These are phyloP conservation scores for Colletotrichum sojae DNA, from an alignment of 2,329 filamentous ascomycete genomes.

Conservation along the genomic window DNA sequence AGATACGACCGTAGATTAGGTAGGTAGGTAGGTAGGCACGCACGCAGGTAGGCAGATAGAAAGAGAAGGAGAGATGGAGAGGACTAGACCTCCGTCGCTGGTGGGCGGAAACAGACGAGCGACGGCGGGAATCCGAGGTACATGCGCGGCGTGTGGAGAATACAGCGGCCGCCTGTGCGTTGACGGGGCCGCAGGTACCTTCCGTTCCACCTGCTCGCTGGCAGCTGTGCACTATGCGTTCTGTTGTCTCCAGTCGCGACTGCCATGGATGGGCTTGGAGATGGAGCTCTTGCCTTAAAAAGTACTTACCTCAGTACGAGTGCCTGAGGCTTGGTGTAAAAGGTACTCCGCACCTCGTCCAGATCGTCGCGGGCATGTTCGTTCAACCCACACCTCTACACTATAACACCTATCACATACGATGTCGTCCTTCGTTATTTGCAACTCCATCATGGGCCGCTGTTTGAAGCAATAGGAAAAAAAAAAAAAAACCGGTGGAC, in stretches of 20 bases:
- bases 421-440: not conserved
- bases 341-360: not conserved
- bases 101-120: not conserved
- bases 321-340: not conserved
- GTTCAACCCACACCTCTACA: not conserved
- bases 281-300: no score
- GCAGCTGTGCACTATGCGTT: no score
- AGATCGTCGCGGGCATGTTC: conserved; percentile 34
- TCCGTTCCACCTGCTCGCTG: not conserved
- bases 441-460: not conserved
- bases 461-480: no score
- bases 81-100: no score
- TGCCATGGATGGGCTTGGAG: no score
- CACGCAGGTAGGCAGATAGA: no score
- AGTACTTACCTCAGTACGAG: no score
- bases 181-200: conserved; percentile 27
- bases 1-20: no score
- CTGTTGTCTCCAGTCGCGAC: no score
- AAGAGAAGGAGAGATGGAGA: no score
- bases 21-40: no score
- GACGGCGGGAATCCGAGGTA: conserved; percentile 10
- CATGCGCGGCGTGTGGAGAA: conserved; percentile 8
- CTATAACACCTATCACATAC: not conserved
- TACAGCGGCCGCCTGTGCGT: conserved; percentile 39
- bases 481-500: no score